These are phyloP conservation scores for Extremus antarcticus DNA, from an alignment of 495 filamentous ascomycete species.

Conservation along the genomic window DNA sequence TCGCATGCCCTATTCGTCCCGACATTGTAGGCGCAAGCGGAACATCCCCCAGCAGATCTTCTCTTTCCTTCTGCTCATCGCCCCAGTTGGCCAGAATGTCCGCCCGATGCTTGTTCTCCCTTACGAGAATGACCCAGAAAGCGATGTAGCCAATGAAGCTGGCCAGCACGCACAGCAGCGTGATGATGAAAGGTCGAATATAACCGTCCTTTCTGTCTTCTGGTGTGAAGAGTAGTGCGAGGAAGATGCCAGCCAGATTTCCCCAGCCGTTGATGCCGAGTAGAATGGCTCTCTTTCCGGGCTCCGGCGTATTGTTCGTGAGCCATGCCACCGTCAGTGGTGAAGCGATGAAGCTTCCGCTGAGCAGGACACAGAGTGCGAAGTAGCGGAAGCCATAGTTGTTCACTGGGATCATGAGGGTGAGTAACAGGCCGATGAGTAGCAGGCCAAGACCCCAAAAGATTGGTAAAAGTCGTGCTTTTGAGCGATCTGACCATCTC, in stretches of 20 bases:
- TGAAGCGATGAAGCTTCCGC: conserved; percentile 43
- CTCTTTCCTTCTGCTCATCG: conserved; percentile 23
- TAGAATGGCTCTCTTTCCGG: conserved; percentile 43
- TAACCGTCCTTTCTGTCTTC: conserved; percentile 29
- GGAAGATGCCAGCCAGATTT: conserved; percentile 45
- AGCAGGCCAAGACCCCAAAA: conserved; percentile 37
- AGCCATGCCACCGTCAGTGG: conserved; percentile 51
- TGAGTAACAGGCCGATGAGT: conserved; percentile 35
- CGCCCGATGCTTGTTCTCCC: conserved; percentile 30
- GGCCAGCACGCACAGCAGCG: conserved; percentile 33
- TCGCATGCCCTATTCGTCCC: neutral
- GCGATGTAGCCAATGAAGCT: conserved; percentile 35
- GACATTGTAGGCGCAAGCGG: neutral
- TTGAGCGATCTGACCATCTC: conserved; percentile 36
- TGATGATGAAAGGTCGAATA: conserved; percentile 34
- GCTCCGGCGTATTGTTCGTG: conserved; percentile 41
- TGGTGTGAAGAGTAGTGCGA: conserved; percentile 37
- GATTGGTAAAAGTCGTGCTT: conserved; percentile 40
- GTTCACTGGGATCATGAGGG: conserved; percentile 31
- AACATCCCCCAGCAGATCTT: conserved; percentile 14
- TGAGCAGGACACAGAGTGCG: conserved; percentile 43
- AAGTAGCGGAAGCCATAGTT: conserved; percentile 33
- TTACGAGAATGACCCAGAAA: conserved; percentile 22
- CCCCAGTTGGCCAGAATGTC: conserved; percentile 16
- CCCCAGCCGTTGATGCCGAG: conserved; percentile 52